Percentiles rank a stretch among this genome's conserved stretches.
These are phyloP conservation scores for Paecilomyces sp. DNA, from an alignment of 2,329 filamentous ascomycete genomes.

Conservation along the genomic window DNA sequence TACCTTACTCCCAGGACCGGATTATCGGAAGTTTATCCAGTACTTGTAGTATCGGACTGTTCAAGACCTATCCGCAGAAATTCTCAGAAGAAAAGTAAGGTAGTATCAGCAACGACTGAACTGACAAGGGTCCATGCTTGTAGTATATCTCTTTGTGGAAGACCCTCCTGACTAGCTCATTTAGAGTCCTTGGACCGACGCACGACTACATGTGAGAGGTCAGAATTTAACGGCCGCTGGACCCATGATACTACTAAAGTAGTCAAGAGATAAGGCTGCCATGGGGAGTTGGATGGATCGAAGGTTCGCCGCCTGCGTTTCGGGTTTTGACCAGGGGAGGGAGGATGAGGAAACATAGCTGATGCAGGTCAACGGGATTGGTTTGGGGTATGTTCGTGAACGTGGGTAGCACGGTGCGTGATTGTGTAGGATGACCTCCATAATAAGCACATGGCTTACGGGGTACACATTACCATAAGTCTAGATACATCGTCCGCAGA, in stretches of 20 bases:
- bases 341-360: neutral
- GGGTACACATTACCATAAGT: neutral
- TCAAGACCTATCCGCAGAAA: neutral
- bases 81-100: neutral
- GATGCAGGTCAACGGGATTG: neutral
- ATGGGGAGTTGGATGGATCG: neutral
- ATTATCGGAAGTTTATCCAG: neutral
- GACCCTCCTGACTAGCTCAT: neutral
- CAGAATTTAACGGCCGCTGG: neutral
- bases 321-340: neutral
- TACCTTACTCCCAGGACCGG: neutral
- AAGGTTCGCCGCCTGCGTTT: neutral
- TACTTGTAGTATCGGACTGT: neutral
- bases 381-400: neutral
- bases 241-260: neutral
- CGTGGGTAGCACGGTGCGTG: neutral
- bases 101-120: neutral
- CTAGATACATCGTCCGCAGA: neutral
- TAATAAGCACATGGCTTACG: neutral
- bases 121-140: neutral
- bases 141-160: neutral
- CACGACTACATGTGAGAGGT: neutral
- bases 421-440: neutral
- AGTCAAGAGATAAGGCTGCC: neutral
- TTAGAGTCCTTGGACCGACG: neutral